Percentiles rank a stretch among this genome's conserved stretches.
Conservation (phyloP, 768 basidiomycete species). For the Naganishia onofrii region DNA sequence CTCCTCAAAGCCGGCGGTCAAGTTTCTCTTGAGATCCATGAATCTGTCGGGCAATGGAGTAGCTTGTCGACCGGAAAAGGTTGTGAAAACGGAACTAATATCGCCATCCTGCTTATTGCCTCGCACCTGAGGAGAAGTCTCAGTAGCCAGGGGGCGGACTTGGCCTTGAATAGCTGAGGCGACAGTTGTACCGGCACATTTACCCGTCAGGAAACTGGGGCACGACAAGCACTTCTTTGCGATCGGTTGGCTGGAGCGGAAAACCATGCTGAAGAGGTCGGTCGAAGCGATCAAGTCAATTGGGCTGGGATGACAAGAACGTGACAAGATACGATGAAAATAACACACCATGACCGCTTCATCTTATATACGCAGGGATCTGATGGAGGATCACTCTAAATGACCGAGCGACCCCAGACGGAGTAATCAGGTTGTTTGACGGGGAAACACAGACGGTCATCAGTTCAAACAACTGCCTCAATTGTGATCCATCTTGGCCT, state of each 20-base stretch:
- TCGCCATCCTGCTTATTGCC: slow-evolving; percentile 3
- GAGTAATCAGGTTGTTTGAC: no score
- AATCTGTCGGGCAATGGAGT: slow-evolving; percentile 5
- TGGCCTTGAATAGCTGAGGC: neutral
- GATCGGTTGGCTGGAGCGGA: neutral
- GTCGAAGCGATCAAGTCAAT: neutral
- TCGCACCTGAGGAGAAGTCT: neutral
- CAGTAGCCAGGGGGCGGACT: slow-evolving; percentile 8
- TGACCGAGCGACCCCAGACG: no score
- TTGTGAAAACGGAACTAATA: slow-evolving; percentile 18
- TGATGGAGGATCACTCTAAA: no score
- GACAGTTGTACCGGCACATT: neutral
- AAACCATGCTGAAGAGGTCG: neutral
- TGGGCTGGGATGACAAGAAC: neutral
- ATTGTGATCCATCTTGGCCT: no score
- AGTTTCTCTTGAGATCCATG: slow-evolving; percentile 10
- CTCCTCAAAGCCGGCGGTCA: slow-evolving; percentile 13
- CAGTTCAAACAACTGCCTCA: no score
- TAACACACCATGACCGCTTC: no score
- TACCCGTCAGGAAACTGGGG: slow-evolving; percentile 4
- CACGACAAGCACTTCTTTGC: slow-evolving; percentile 19
- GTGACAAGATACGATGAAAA: no score
- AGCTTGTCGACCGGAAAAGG: slow-evolving; percentile 11
- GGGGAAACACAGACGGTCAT: no score
- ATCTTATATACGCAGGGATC: no score